Evolutionary conservation across 306 rosid genomes (phyloP).

Genomic region (Quercus cerris): DNA sequence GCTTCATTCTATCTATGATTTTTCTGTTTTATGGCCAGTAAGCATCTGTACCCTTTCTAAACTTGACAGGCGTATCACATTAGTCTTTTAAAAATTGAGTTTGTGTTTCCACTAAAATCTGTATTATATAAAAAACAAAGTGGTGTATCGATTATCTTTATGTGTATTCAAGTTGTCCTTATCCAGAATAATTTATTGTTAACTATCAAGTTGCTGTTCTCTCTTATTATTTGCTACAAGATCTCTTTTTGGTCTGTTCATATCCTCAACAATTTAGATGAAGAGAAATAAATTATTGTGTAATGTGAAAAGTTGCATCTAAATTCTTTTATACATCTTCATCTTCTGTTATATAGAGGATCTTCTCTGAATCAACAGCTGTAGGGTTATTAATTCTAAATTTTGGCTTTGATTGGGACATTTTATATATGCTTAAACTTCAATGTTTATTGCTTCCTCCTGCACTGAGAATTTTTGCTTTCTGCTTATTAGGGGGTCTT

Average conservation of each 20-base stretch:
- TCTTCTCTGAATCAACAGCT: background rate
- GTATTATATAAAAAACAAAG: background rate
- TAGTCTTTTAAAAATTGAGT: background rate
- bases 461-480: background rate
- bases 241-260: background rate
- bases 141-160: background rate
- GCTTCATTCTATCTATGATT: conserved; percentile 51
- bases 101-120: background rate
- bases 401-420: background rate
- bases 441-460: conserved; percentile 8
- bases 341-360: conserved; percentile 3
- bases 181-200: background rate
- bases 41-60: conserved; percentile 26
- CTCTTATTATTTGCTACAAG: background rate
- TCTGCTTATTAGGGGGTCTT: background rate
- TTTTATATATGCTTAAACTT: background rate
- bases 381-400: background rate
- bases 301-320: conserved; percentile 4
- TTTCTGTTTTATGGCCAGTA: conserved; percentile 67
- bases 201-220: background rate
- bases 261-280: conserved; percentile 5
- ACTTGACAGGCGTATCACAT: background rate
- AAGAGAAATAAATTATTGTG: background rate
- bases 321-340: background rate
- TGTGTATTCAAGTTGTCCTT: background rate